phyloP scores from a whole-genome alignment of 305 asterid species.

The Fraxinus sp. region DNA sequence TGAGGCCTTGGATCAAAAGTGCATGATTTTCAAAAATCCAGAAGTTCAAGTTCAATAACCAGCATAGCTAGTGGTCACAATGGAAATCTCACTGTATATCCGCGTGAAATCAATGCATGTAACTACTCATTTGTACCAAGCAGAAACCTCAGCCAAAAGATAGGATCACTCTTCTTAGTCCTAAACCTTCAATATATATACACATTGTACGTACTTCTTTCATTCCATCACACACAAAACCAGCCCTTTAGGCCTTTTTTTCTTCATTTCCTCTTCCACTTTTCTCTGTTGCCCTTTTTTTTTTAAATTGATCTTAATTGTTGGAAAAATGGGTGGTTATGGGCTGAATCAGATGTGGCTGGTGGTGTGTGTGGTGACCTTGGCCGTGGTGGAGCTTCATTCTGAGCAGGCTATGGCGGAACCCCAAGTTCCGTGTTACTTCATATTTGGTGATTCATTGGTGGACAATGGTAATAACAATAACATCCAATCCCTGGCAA shows the following conservation, averaged over 20 bases:
- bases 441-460: slow-evolving; percentile 72
- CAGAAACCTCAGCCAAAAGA: background rate
- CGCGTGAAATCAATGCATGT: slow-evolving; percentile 59
- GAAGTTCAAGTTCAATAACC: slow-evolving; percentile 14
- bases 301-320: background rate
- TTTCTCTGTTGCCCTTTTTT: background rate
- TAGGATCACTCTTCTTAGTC: slow-evolving; percentile 9
- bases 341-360: slow-evolving; percentile 27
- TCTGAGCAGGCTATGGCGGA: slow-evolving; percentile 28
- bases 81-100: slow-evolving; percentile 28
- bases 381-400: slow-evolving; percentile 3
- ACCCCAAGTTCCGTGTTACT: slow-evolving; percentile 71
- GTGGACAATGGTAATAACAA: slow-evolving; percentile 80
- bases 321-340: slow-evolving; percentile 27
- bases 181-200: background rate
- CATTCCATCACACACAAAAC: slow-evolving; percentile 35
- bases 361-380: slow-evolving; percentile 18
- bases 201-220: slow-evolving; percentile 25
- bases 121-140: slow-evolving; percentile 34
- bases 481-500: slow-evolving; percentile 58
- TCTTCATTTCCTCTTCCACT: slow-evolving; percentile 17
- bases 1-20: background rate
- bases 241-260: background rate
- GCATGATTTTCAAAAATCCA: background rate
- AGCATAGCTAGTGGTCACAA: background rate